These are phyloP conservation scores for Yamadazyma atlantica DNA, from an alignment of 1,139 yeast genomes.

Conservation along the genomic window DNA sequence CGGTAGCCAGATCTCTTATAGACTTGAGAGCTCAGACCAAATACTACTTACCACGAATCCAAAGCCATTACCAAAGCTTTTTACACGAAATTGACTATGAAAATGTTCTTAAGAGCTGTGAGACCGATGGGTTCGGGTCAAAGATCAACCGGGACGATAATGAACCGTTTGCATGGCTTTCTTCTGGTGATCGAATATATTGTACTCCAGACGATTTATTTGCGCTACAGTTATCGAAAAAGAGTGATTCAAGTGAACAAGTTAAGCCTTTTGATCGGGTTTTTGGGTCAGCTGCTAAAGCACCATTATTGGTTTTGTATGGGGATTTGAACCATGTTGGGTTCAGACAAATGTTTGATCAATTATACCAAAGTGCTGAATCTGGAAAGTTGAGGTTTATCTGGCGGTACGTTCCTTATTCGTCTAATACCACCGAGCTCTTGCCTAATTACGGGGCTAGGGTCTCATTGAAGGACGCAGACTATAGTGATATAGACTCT, in stretches of 20 bases:
- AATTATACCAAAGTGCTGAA: constrained; percentile 59
- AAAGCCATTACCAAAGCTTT: constrained; percentile 58
- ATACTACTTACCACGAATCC: constrained; percentile 58
- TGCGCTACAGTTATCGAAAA: constrained; percentile 55
- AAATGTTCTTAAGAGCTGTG: constrained; percentile 23
- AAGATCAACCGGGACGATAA: constrained; percentile 17
- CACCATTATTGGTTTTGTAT: constrained; percentile 48
- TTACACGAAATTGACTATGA: neutral
- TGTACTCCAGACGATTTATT: constrained; percentile 69
- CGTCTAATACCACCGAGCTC: constrained; percentile 23
- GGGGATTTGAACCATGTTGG: constrained; percentile 48
- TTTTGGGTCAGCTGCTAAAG: constrained; percentile 48
- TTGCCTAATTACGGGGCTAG: constrained; percentile 70
- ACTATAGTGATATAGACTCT: too few species aligned
- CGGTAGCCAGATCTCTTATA: constrained; percentile 29
- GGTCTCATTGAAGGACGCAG: constrained; percentile 23
- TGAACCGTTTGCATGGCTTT: constrained; percentile 48
- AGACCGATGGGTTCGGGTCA: constrained; percentile 38
- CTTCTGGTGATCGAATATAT: constrained; percentile 51
- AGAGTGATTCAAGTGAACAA: constrained; percentile 15
- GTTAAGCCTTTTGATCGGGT: constrained; percentile 57
- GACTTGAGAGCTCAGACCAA: constrained; percentile 55
- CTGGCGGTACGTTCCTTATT: constrained; percentile 61
- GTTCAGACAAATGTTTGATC: constrained; percentile 58
- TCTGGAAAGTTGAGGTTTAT: constrained; percentile 69